Evolutionary conservation across 768 basidiomycete genomes (phyloP).

Genomic region (Lentinula edodes): DNA sequence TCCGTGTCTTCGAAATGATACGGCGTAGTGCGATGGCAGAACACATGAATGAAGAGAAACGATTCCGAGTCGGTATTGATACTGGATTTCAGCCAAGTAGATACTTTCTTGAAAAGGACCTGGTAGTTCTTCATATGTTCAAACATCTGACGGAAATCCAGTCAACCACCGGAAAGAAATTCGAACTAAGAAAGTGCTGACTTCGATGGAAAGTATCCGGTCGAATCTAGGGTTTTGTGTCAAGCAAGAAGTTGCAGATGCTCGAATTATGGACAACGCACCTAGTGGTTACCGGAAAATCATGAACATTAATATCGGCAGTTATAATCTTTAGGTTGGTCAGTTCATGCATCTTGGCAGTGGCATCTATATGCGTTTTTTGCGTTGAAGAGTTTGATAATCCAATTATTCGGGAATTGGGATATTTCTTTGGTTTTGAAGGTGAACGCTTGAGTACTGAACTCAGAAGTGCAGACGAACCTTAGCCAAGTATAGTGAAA

Average conservation of each 20-base stretch:
- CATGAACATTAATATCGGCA: slow-evolving; percentile 58
- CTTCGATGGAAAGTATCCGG: slow-evolving; percentile 66
- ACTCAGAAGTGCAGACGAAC: slow-evolving; percentile 19
- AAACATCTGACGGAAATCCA: slow-evolving; percentile 47
- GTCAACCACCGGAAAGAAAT: not conserved
- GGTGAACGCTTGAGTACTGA: not conserved
- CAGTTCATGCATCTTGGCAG: slow-evolving; percentile 42
- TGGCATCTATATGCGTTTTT: slow-evolving; percentile 52
- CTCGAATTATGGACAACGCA: slow-evolving; percentile 16
- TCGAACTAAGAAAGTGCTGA: slow-evolving; percentile 14
- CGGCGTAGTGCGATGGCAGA: slow-evolving; percentile 57
- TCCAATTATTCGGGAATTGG: slow-evolving; percentile 54
- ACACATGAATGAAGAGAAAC: slow-evolving; percentile 64
- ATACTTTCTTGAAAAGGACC: slow-evolving; percentile 51
- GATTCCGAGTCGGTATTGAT: slow-evolving; percentile 23
- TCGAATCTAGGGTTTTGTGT: slow-evolving; percentile 46
- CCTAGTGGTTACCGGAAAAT: slow-evolving; percentile 47
- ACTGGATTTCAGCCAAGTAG: slow-evolving; percentile 47
- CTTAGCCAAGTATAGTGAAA: slow-evolving; percentile 60
- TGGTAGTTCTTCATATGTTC: slow-evolving; percentile 78
- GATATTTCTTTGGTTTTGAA: slow-evolving; percentile 47
- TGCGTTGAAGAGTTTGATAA: slow-evolving; percentile 68
- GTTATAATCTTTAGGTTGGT: slow-evolving; percentile 63
- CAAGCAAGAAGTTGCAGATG: not conserved
- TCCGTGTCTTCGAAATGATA: slow-evolving; percentile 54